Evolutionary conservation across 441 rosid genomes (phyloP).

Genomic region (Pelargonium cotyledonis): DNA sequence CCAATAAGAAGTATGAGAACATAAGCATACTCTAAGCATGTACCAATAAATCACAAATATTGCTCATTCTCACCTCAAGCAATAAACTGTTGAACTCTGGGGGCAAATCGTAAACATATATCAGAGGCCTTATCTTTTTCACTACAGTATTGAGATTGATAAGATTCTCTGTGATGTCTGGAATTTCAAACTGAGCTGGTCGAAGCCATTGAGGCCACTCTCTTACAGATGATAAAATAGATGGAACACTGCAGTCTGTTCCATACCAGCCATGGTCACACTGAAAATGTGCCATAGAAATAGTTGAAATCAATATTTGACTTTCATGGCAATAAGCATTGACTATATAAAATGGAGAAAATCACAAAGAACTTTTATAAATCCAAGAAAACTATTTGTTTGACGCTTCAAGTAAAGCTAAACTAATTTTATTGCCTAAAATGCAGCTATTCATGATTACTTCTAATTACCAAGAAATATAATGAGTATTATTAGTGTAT

Average conservation of each 20-base stretch:
- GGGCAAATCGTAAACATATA: constrained; percentile 90
- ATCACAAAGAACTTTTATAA: neutral
- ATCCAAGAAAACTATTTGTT: neutral
- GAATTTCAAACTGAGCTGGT: constrained; percentile 76
- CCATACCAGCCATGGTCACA: constrained; percentile 92
- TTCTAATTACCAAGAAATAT: neutral
- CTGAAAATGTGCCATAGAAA: constrained; percentile 33
- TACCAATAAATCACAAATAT: constrained; percentile 10
- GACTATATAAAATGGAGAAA: neutral
- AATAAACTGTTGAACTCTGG: constrained; percentile 86
- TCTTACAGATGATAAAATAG: constrained; percentile 57
- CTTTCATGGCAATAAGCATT: neutral
- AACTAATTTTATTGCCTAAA: no score
- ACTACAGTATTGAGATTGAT: constrained; percentile 52
- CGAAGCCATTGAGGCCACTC: constrained; percentile 94
- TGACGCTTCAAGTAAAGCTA: neutral
- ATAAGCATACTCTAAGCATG: constrained; percentile 16
- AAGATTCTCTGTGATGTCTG: constrained; percentile 39
- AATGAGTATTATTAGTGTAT: neutral
- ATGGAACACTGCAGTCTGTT: constrained; percentile 84
- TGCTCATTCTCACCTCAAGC: constrained; percentile 63
- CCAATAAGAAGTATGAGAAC: constrained; percentile 20
- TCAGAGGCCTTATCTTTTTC: constrained; percentile 79
- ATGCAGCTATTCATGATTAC: neutral
- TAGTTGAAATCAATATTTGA: constrained; percentile 10